Percentiles rank a stretch among this genome's conserved stretches.
Conservation (phyloP, 2,329 filamentous ascomycete genomes). For the Nigrospora osmanthi region DNA sequence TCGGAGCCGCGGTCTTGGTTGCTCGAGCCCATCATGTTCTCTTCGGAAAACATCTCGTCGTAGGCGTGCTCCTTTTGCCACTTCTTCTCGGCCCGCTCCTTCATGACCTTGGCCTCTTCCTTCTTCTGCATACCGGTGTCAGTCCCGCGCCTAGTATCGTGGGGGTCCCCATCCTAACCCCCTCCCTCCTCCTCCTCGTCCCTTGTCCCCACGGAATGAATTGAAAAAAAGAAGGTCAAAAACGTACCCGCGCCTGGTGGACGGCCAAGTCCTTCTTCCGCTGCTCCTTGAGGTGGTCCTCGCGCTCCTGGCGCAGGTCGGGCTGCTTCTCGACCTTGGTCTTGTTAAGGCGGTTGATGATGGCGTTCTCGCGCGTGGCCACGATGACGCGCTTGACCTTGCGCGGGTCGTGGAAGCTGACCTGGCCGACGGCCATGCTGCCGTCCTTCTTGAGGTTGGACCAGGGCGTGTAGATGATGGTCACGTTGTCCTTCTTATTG, state of each 20-base stretch:
- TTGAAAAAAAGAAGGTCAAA: background rate
- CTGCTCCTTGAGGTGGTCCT: conserved; percentile 64
- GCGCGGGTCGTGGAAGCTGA: conserved; percentile 85
- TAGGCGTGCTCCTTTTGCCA: conserved; percentile 98
- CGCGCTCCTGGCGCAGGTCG: conserved; percentile 74
- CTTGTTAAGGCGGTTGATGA: conserved; percentile 98
- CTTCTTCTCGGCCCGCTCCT: conserved; percentile 82
- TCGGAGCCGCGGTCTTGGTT: conserved; percentile 77
- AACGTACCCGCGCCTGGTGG: conserved; percentile 51
- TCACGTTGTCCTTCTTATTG: conserved; percentile 98
- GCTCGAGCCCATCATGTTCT: conserved; percentile 67
- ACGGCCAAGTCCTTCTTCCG: conserved; percentile 62
- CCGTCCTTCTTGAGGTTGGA: conserved; percentile 93
- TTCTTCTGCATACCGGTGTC: conserved; percentile 48
- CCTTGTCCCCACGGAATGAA: no score
- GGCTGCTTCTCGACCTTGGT: conserved; percentile 85
- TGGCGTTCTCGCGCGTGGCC: conserved; percentile 71
- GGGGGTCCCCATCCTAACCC: background rate
- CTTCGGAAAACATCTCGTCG: conserved; percentile 81
- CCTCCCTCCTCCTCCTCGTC: no score
- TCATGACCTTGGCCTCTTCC: conserved; percentile 63
- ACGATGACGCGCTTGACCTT: conserved; percentile 81
- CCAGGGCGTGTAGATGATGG: conserved; percentile 96
- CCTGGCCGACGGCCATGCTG: conserved; percentile 91
- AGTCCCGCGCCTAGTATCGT: background rate